Evolutionary conservation across 352 stramenopile species (phyloP), one percentile per base, ranked within the genome.

Genomic region (Phytophthora kernoviae): DNA sequence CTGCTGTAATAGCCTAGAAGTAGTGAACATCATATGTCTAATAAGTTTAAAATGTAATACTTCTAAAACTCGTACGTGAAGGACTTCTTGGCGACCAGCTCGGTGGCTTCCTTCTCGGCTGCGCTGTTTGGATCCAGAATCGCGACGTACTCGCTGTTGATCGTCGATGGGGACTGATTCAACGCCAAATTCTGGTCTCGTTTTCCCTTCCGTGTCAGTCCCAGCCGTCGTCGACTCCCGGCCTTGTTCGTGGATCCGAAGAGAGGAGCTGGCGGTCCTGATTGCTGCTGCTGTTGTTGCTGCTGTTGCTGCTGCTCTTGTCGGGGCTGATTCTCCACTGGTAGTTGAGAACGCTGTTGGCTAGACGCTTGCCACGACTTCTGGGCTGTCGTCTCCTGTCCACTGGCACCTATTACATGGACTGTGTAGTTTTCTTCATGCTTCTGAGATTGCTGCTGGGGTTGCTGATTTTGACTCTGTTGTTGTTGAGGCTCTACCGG

Each of bases 51-150:
- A 2, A 20, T 43, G 21, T 55, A 26, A 43, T 5, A 15, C 22
- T 8, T 21, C 46, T 73, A 81, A 32, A 81, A 78, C 52, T 81
- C 72, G 43, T 78, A 81, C 7, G 70, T 76, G 45, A 81, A 76
- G 45, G 72, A 81, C 44, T 73, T 77, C 47, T 77, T 78, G 49
- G 71, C 61, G 27, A 66, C 49, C 20, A 69, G 10, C 18, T 77
- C 63, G 2, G 58, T 37, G 5, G 55, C 48, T 37, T 71, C 64
- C 27, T 68, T 70, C 32, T 68, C 45, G 5, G 54, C 44, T 8
- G 37, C 45, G 55, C 43, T 62, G n/a, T 65, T 33, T 2, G 63
- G 57, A 20, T 80, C 71, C 32, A 77, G 27, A 1, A 75, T 49
- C 5, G 67, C 71, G n/a, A 77, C 57, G 24, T 68, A 77, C 21